phyloP scores from a whole-genome alignment of 176 grass and related monocot species.

The Areca catechu region DNA sequence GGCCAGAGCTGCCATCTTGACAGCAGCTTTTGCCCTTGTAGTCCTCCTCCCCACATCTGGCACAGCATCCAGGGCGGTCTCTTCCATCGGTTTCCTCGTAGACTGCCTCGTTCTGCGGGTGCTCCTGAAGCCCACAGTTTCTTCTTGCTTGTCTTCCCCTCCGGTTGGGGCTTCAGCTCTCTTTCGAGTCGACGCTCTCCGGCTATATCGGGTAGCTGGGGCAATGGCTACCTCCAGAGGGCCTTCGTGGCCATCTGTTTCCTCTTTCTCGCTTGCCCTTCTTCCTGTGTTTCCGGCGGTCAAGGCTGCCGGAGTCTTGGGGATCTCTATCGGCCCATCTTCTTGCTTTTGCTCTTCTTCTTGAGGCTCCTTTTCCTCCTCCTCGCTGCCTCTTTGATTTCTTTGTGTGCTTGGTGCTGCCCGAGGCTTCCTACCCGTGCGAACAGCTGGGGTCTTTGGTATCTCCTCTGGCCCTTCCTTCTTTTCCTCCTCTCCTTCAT shows the following conservation, averaged over 20 bases:
- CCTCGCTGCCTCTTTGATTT: background rate
- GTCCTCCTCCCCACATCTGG: conserved; percentile 17
- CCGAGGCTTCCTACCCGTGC: conserved; percentile 27
- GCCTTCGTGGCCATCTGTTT: background rate
- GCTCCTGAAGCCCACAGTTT: background rate
- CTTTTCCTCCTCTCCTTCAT: conserved; percentile 31
- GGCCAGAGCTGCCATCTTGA: conserved; percentile 23
- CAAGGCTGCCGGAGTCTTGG: conserved; percentile 10
- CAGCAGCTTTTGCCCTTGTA: conserved; percentile 3
- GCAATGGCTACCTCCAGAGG: conserved; percentile 21
- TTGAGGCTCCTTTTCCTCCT: background rate
- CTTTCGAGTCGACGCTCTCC: conserved; percentile 11
- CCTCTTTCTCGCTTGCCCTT: conserved; percentile 3
- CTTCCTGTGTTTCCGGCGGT: background rate
- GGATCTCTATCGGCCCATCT: conserved; percentile 1
- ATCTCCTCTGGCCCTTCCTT: conserved; percentile 35
- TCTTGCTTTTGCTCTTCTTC: conserved; percentile 5
- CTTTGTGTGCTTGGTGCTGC: conserved; percentile 8
- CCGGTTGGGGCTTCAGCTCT: background rate
- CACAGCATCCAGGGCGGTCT: conserved; percentile 2
- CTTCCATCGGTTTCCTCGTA: background rate
- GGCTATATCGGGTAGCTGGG: conserved; percentile 1
- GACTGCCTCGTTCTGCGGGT: conserved; percentile 15
- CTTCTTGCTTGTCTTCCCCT: conserved; percentile 6
- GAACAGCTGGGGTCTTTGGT: conserved; percentile 20